Percentiles rank a stretch among this genome's conserved stretches.
Evolutionary conservation across 768 basidiomycete genomes (phyloP).

Genomic region (Tylopilus felleus): DNA sequence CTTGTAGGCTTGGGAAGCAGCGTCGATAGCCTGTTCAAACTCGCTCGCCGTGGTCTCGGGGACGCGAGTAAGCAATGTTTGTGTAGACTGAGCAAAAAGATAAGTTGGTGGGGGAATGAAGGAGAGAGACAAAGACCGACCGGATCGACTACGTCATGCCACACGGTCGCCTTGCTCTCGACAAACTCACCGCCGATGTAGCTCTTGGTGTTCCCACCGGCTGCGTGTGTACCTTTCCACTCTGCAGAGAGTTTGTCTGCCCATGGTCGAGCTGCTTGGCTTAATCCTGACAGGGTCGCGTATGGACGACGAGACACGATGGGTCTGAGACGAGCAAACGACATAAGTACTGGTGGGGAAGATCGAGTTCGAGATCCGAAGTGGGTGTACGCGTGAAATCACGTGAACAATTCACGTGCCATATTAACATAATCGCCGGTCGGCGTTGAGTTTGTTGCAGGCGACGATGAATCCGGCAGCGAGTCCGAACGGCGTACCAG

Average conservation of each 20-base stretch:
- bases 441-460: background rate
- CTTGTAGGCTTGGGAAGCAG: conserved; percentile 83
- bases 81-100: conserved; percentile 62
- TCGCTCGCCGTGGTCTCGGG: conserved; percentile 84
- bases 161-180: conserved; percentile 72
- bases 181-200: conserved; percentile 89
- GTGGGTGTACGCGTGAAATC: conserved; percentile 2
- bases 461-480: conserved; percentile 21
- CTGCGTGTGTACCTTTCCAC: conserved; percentile 86
- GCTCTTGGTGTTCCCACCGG: conserved; percentile 87
- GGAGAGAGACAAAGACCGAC: conserved; percentile 43
- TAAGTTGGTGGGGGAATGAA: background rate
- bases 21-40: conserved; percentile 78
- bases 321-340: conserved; percentile 13
- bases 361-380: conserved; percentile 5
- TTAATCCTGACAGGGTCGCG: conserved; percentile 50
- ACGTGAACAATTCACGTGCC: conserved; percentile 19
- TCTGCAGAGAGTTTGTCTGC: conserved; percentile 68
- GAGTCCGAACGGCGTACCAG: conserved; percentile 13
- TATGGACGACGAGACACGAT: conserved; percentile 33
- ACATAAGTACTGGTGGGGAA: conserved; percentile 21
- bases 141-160: conserved; percentile 88
- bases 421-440: background rate
- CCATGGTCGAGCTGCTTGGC: conserved; percentile 50
- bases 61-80: conserved; percentile 83